These are phyloP conservation scores for Chrysosporium keratinophilum DNA, from an alignment of 2,329 filamentous ascomycete species.

Conservation along the genomic window DNA sequence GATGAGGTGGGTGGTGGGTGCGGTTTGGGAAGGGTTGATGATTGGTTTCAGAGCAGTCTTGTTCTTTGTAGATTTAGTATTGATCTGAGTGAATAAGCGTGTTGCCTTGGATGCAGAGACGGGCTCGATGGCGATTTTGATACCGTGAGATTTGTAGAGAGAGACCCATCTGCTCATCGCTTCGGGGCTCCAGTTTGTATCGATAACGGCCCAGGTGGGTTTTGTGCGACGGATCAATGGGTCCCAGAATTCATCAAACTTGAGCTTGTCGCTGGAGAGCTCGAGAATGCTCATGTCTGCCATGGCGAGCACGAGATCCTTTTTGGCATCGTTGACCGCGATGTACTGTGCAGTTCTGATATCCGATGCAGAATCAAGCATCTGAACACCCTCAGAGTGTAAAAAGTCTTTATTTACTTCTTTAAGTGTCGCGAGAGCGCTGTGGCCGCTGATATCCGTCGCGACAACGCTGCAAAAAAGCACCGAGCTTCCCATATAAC, in stretches of 20 bases:
- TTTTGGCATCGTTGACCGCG: slow-evolving; percentile 72
- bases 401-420: slow-evolving; percentile 55
- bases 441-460: slow-evolving; percentile 65
- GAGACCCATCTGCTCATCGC: slow-evolving; percentile 59
- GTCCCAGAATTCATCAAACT: slow-evolving; percentile 49
- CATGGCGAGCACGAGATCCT: slow-evolving; percentile 83
- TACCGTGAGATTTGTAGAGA: slow-evolving; percentile 47
- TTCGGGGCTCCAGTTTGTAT: slow-evolving; percentile 69
- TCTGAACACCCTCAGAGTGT: slow-evolving; percentile 52
- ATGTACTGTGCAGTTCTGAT: slow-evolving; percentile 81
- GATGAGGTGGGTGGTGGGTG: slow-evolving; percentile 53
- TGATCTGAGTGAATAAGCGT: slow-evolving; percentile 47
- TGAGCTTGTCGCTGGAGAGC: slow-evolving; percentile 30
- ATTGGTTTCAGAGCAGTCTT: slow-evolving; percentile 19
- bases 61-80: slow-evolving; percentile 6
- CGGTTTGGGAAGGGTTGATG: slow-evolving; percentile 29
- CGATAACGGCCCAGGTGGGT: slow-evolving; percentile 71
- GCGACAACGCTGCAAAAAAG: slow-evolving; percentile 71
- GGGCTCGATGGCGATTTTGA: slow-evolving; percentile 70
- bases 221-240: slow-evolving; percentile 46
- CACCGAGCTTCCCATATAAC: slow-evolving; percentile 56
- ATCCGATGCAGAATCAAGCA: slow-evolving; percentile 42
- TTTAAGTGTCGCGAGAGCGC: slow-evolving; percentile 57
- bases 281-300: slow-evolving; percentile 85
- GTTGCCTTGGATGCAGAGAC: slow-evolving; percentile 73